Base-by-base conservation (phyloP, 2,329 filamentous ascomycete species). In the Colletotrichum theobromicola region DNA sequence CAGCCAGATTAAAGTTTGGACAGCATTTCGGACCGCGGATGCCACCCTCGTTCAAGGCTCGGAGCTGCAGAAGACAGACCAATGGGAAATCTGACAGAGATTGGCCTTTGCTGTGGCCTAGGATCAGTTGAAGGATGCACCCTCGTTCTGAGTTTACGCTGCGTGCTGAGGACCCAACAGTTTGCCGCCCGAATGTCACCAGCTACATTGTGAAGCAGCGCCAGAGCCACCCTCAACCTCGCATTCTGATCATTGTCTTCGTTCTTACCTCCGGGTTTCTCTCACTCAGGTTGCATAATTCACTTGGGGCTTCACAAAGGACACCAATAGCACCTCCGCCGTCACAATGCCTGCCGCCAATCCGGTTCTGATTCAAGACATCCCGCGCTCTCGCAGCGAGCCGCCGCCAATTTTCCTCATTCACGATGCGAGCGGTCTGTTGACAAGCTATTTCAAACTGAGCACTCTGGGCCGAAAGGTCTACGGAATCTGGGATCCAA, bases 371-470 rank as follows among this genome's bases (percentile, higher is more conserved):
- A 70, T 74, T 24, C 71, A 74, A 53, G 71, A 74, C 5, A 35
- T 70, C 15, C 66, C 60, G 12, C 60, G 66, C 13, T 70, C 66
- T 37, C 66, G 71, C 6, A 70, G 58, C 18, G 60, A 65, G 26
- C 50, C 71, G 28, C 66, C 71, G 0, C 71, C 70, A 4, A 34
- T 74, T 5, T 74, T 74, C 46, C 21, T 74, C 7, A 70, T 74
- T 7, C 71, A 74, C 46, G 71, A 74, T 61, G 71, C 71, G 1
- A 74, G 71, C 9, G 71, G 71, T 10, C 50, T 74, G 5, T 10
- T 74, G 6, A 74, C 66, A 4, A 74, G 71, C 35, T 74, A 74
- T 30, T 74, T 74, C 60, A 74, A 74, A 3, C n/a, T 74, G 13
- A 67, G 71, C 34, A 53, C 67, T 1, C 30, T 74, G 2, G 71